A percentile compares a stretch with the other conserved stretches of the same genome.
Conservation (phyloP, 2,329 filamentous ascomycete species). For the Bipolaris gigantea region DNA sequence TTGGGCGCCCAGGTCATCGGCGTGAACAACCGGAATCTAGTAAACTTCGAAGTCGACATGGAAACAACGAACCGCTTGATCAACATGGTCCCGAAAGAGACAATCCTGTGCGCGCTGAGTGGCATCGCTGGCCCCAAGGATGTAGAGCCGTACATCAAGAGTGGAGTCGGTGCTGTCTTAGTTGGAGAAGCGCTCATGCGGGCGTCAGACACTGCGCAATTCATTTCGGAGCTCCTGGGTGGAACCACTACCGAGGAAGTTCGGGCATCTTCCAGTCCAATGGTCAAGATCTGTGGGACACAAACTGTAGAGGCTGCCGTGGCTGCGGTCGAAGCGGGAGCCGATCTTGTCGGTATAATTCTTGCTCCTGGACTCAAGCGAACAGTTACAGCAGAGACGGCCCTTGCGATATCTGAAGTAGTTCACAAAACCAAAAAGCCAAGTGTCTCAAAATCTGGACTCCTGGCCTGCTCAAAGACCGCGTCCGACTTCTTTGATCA, state of each 20-base stretch:
- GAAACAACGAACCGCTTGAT: conserved; percentile 87
- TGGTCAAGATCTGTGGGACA: conserved; percentile 96
- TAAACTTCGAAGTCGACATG: conserved; percentile 95
- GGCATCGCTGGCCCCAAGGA: conserved; percentile 89
- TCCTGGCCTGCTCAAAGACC: conserved; percentile 34
- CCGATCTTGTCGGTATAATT: conserved; percentile 92
- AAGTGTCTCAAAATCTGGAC: conserved; percentile 19
- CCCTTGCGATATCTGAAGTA: conserved; percentile 75
- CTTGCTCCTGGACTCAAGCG: conserved; percentile 80
- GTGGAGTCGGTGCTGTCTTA: conserved; percentile 88
- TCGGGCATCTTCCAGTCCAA: conserved; percentile 42
- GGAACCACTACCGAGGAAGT: conserved; percentile 39
- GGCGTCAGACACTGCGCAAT: conserved; percentile 76
- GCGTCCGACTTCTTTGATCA: conserved; percentile 73
- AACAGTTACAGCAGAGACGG: conserved; percentile 76
- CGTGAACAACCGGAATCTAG: conserved; percentile 96
- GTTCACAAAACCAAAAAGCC: conserved; percentile 62
- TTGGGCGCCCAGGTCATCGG: conserved; percentile 90
- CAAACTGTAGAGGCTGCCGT: conserved; percentile 78
- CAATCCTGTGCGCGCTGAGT: conserved; percentile 89
- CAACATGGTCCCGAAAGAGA: conserved; percentile 80
- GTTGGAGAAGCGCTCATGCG: conserved; percentile 97
- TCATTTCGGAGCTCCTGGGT: conserved; percentile 82
- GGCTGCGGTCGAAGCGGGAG: conserved; percentile 80
- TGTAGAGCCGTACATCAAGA: conserved; percentile 81